These are phyloP conservation scores for Thalassiosira mediterranea DNA, from an alignment of 352 stramenopile species.

Conservation along the genomic window DNA sequence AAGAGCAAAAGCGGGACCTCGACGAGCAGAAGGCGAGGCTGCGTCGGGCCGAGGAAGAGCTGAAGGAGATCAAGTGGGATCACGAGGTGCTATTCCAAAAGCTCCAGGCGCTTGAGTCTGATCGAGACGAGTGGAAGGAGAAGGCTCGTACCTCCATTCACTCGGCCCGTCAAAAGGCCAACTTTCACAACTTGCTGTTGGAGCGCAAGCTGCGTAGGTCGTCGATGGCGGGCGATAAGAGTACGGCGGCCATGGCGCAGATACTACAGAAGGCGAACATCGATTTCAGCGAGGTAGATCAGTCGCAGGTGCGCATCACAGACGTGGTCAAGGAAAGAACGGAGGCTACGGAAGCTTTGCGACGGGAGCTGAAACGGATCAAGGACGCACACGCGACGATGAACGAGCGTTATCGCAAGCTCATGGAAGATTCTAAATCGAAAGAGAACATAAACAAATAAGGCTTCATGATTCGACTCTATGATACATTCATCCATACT, in stretches of 20 bases:
- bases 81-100: slow-evolving; percentile 90
- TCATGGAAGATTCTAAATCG: slow-evolving; percentile 21
- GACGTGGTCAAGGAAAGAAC: slow-evolving; percentile 46
- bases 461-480: no score
- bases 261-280: slow-evolving; percentile 90
- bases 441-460: no score
- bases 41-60: slow-evolving; percentile 88
- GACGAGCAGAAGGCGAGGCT: slow-evolving; percentile 81
- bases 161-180: slow-evolving; percentile 92
- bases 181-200: slow-evolving; percentile 92
- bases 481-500: no score
- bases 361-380: slow-evolving; percentile 34
- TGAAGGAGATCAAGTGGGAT: slow-evolving; percentile 91
- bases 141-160: slow-evolving; percentile 90
- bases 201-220: slow-evolving; percentile 92
- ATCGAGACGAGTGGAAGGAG: slow-evolving; percentile 90
- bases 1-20: slow-evolving; percentile 79
- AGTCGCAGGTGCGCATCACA: slow-evolving; percentile 37
- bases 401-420: slow-evolving; percentile 7
- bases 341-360: slow-evolving; percentile 15
- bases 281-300: slow-evolving; percentile 63
- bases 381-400: slow-evolving; percentile 33
- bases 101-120: slow-evolving; percentile 83
- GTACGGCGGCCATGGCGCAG: slow-evolving; percentile 91
- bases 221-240: slow-evolving; percentile 88